Conservation (phyloP, 768 basidiomycete species). For the Dacryopinax spathularia region DNA sequence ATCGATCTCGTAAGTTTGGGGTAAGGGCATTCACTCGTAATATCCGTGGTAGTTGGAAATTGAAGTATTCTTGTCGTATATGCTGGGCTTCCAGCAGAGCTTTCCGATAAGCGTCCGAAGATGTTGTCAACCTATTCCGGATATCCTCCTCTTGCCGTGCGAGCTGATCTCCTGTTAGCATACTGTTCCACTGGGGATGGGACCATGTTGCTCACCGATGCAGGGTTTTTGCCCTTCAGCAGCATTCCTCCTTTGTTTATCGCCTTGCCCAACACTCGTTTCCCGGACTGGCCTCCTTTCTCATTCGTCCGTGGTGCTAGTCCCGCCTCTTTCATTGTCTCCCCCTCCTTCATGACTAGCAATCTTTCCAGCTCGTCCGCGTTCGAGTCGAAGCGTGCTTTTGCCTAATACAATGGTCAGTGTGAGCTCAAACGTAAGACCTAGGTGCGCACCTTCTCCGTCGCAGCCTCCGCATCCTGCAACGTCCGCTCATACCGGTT, state of each 20-base stretch:
- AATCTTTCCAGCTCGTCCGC: slow-evolving; percentile 92
- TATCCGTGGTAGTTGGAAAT: slow-evolving; percentile 88
- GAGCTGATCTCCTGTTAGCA: slow-evolving; percentile 34
- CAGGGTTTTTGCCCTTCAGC: slow-evolving; percentile 85
- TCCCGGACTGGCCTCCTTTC: slow-evolving; percentile 48
- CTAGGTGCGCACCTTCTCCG: slow-evolving; percentile 49
- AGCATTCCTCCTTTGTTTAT: slow-evolving; percentile 81
- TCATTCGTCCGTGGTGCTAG: slow-evolving; percentile 16
- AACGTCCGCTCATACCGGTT: slow-evolving; percentile 74
- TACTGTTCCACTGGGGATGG: slow-evolving; percentile 8
- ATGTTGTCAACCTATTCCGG: slow-evolving; percentile 63
- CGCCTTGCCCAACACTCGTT: slow-evolving; percentile 77
- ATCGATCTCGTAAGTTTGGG: not conserved
- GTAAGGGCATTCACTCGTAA: slow-evolving; percentile 53
- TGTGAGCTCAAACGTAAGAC: not conserved
- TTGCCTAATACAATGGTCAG: slow-evolving; percentile 29
- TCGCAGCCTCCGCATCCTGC: slow-evolving; percentile 70
- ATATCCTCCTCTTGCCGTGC: slow-evolving; percentile 93
- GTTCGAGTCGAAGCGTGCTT: slow-evolving; percentile 67
- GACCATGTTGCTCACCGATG: slow-evolving; percentile 40
- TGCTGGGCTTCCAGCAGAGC: slow-evolving; percentile 78
- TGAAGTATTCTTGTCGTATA: slow-evolving; percentile 93
- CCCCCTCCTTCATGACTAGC: slow-evolving; percentile 87
- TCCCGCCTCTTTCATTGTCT: slow-evolving; percentile 65
- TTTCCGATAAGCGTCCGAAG: slow-evolving; percentile 82